Percentiles rank a stretch among this genome's conserved stretches.
Evolutionary conservation across 345 rosid species (phyloP).

Genomic region (Gossypium ekmanianum): DNA sequence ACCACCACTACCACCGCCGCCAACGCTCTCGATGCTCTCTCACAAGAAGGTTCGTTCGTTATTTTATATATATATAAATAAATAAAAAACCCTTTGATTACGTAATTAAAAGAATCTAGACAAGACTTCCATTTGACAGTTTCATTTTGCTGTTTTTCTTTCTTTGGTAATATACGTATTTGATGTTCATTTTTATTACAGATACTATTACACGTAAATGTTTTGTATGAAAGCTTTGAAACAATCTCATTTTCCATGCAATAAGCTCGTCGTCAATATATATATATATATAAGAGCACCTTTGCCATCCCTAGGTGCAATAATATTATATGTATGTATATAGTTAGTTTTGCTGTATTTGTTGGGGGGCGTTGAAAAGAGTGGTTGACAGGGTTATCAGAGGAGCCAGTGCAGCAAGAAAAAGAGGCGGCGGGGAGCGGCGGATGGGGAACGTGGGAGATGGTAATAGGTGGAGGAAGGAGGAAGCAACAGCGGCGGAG

Average conservation of each 20-base stretch:
- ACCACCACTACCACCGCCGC: not conserved
- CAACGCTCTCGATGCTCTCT: conserved; percentile 70
- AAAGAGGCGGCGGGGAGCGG: conserved; percentile 62
- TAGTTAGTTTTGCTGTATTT: not conserved
- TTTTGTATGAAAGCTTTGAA: not conserved
- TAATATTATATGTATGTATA: not conserved
- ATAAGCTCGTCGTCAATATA: not conserved
- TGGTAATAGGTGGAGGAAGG: conserved; percentile 27
- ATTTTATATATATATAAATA: not conserved
- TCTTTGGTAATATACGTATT: not conserved
- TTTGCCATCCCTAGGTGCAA: no score
- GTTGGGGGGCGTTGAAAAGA: not conserved
- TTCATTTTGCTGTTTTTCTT: not conserved
- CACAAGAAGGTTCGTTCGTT: conserved; percentile 69
- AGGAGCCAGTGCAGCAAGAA: conserved; percentile 77
- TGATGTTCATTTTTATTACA: not conserved
- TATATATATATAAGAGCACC: no score
- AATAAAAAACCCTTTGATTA: not conserved
- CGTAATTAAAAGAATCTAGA: not conserved
- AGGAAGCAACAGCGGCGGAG: conserved; percentile 40
- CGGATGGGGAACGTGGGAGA: conserved; percentile 54
- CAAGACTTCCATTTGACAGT: conserved; percentile 5
- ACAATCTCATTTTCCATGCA: not conserved
- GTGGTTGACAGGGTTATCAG: conserved; percentile 62
- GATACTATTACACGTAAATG: conserved; percentile 5